Conservation (phyloP, 1,284 basidiomycete genomes). For the Apiotrichum sp. region DNA sequence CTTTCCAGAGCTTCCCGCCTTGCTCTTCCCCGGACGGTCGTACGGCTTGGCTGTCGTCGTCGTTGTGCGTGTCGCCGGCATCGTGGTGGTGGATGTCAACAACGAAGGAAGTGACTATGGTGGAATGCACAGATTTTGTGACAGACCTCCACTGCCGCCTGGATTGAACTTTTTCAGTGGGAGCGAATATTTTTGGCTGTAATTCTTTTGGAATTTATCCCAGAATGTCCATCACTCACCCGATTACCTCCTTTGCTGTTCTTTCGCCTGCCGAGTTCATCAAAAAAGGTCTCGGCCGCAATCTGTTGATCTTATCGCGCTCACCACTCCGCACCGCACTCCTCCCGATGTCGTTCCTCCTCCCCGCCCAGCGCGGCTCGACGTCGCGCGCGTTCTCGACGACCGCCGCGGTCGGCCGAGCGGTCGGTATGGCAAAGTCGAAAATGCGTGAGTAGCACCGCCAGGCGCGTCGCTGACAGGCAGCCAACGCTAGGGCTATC, state of each 20-base stretch:
- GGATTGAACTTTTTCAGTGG: slow-evolving; percentile 4
- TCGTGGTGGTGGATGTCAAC: background rate
- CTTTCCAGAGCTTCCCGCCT: background rate
- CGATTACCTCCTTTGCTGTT: background rate
- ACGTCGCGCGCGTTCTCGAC: slow-evolving; percentile 19
- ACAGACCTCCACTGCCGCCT: slow-evolving; percentile 7
- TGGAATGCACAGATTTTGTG: background rate
- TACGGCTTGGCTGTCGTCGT: slow-evolving; percentile 13
- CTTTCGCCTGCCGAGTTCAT: background rate
- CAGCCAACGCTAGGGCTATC: no score
- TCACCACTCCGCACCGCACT: background rate
- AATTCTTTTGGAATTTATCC: slow-evolving; percentile 13
- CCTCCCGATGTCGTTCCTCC: slow-evolving; percentile 12
- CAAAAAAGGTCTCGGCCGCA: no score
- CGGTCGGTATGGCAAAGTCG: no score
- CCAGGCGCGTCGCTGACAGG: no score
- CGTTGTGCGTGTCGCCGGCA: slow-evolving; percentile 4
- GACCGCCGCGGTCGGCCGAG: slow-evolving; percentile 12
- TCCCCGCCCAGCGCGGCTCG: slow-evolving; percentile 5
- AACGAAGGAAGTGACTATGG: background rate
- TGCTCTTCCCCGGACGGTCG: slow-evolving; percentile 13
- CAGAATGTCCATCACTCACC: background rate
- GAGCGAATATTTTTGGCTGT: background rate
- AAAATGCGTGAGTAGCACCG: no score
- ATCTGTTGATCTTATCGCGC: no score